Evolutionary conservation across 2,329 filamentous ascomycete species (phyloP), one percentile per base, ranked within the genome.

Genomic region (Phaeosphaeriaceae sp.): DNA sequence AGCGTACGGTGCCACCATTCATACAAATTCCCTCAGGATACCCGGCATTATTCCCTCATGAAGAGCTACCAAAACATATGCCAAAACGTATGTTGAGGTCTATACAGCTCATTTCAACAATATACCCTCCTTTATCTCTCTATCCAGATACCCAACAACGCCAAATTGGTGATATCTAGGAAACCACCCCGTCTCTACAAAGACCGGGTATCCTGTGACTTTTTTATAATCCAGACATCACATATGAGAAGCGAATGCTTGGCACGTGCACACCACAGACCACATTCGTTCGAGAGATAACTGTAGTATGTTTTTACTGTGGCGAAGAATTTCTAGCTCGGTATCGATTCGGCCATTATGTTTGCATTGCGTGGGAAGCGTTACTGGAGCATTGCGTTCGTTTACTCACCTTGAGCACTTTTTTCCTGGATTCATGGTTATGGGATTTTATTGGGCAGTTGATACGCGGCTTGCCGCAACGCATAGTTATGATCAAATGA

Each of bases 331-430:
- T 18, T 16, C 21, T 48, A 38, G 26, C 15, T 33, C 20, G 18
- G 34, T 50, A 50, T 52, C 44, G 21, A 54, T 58, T 56, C 52
- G 52, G 39, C 59, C 49, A 61, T 48, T 50, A 44, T 58, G 49
- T 54, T 63, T 70, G 67, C 66, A 68, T 70, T 67, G 67, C 64
- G 60, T 50, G 53, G 54, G 57, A 53, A 60, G 47, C 56, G 47
- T 57, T 62, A 57, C 38, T 48, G 60, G 56, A 61, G 65, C 63
- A 67, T 68, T 63, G 54, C 62, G 52, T 34, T 56, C 52, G 50
- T 35, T 58, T 51, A 18, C 21, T 55, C 26, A 29, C 16, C 26
- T 38, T 17, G 20, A 17, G 42, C 43, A 52, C 28, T 55, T 45
- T 50, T 50, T 42, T 48, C 44, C 46, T 28, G 36, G 49, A 49